Evolutionary conservation across 83 land plant genomes (phyloP).

Genomic region (Larix sibirica): DNA sequence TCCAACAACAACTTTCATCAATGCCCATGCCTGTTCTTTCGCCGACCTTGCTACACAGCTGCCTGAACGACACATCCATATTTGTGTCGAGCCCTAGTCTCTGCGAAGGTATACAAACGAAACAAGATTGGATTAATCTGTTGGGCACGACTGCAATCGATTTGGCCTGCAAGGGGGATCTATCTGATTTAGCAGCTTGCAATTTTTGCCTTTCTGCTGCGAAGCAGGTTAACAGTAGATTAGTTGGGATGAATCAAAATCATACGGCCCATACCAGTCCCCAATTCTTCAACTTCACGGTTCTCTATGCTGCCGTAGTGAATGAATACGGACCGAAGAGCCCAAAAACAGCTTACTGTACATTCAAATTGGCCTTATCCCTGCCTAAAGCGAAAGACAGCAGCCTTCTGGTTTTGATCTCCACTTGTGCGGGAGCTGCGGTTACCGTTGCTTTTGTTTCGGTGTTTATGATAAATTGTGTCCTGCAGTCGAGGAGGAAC

Average conservation of each 20-base stretch:
- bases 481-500: constrained; percentile 18
- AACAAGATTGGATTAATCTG: constrained; percentile 33
- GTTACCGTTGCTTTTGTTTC: constrained; percentile 19
- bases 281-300: constrained; percentile 27
- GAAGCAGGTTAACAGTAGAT: constrained; percentile 14
- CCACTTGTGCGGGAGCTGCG: constrained; percentile 30
- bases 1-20: constrained; percentile 32
- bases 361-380: background rate
- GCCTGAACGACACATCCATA: constrained; percentile 24
- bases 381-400: background rate
- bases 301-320: constrained; percentile 46
- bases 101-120: constrained; percentile 45
- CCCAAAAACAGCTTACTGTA: background rate
- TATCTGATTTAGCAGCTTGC: constrained; percentile 23
- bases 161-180: constrained; percentile 28
- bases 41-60: constrained; percentile 23
- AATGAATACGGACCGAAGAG: constrained; percentile 17
- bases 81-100: constrained; percentile 23
- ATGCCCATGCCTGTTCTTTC: constrained; percentile 6
- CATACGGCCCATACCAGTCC: background rate
- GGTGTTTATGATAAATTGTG: constrained; percentile 16
- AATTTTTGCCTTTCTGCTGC: constrained; percentile 45
- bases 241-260: constrained; percentile 32
- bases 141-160: constrained; percentile 41
- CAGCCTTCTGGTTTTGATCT: constrained; percentile 17